Percentiles rank a stretch among this genome's conserved stretches.
phyloP scores from a whole-genome alignment of 1,284 basidiomycete genomes.

The Anthracocystis panici-leucophaei region DNA sequence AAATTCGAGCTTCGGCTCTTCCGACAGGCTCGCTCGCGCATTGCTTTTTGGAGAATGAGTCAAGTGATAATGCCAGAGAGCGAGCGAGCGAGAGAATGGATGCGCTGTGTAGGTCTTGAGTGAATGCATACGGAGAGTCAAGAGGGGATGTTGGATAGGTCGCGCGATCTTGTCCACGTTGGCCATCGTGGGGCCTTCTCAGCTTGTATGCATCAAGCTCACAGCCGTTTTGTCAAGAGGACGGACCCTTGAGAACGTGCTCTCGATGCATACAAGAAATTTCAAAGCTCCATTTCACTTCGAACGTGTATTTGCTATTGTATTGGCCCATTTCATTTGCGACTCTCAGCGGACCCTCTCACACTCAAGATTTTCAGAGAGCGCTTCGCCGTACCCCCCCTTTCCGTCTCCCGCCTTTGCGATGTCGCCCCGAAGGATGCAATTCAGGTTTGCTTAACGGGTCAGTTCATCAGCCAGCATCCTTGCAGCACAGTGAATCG shows the following conservation, averaged over 20 bases:
- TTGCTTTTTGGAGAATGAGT: not conserved
- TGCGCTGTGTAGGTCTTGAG: not conserved
- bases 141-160: constrained; percentile 20
- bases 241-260: constrained; percentile 48
- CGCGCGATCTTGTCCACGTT: constrained; percentile 56
- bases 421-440: too few relatives aligned
- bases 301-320: constrained; percentile 19
- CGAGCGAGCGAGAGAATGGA: not conserved
- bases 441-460: too few relatives aligned
- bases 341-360: not conserved
- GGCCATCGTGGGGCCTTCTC: constrained; percentile 15
- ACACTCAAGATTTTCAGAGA: too few relatives aligned
- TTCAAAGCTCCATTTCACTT: constrained; percentile 4
- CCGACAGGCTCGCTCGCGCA: not conserved
- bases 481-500: not conserved
- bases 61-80: not conserved
- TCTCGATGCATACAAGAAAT: constrained; percentile 11
- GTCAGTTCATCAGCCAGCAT: too few relatives aligned
- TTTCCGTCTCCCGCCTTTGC: too few relatives aligned
- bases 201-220: constrained; percentile 5
- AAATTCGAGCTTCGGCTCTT: constrained; percentile 3
- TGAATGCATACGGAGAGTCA: not conserved
- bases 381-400: too few relatives aligned
- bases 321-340: not conserved
- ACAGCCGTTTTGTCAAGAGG: not conserved